A percentile compares a stretch with the other conserved stretches of the same genome.
phyloP scores from a whole-genome alignment of 176 grass and related monocot species.

The Cymbopogon citratus region DNA sequence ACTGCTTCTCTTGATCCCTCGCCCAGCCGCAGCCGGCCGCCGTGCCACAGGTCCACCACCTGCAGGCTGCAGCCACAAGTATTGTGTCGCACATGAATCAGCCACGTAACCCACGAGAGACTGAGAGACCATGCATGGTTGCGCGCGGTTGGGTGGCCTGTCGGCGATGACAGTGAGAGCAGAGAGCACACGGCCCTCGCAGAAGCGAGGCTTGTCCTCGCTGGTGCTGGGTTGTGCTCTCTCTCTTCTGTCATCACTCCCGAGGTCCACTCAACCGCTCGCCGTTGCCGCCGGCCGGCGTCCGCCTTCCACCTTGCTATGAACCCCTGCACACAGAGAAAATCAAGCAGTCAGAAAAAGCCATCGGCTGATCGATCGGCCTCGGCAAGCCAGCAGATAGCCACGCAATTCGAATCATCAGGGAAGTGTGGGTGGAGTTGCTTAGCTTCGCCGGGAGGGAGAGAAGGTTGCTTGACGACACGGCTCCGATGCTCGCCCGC shows the following conservation, averaged over 20 bases:
- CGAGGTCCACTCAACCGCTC: background rate
- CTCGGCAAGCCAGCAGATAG: background rate
- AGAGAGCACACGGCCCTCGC: slow-evolving; percentile 90
- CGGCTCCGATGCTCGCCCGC: background rate
- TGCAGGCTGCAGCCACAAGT: background rate
- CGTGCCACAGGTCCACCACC: background rate
- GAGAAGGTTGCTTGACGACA: background rate
- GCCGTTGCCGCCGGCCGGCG: too few relatives aligned
- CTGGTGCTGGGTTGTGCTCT: slow-evolving; percentile 84
- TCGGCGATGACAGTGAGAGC: slow-evolving; percentile 78
- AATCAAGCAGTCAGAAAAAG: background rate
- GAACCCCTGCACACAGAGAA: background rate
- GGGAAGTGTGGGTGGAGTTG: background rate
- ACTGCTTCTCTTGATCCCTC: background rate
- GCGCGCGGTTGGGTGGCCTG: background rate
- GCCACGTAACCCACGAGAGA: background rate
- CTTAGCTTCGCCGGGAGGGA: background rate
- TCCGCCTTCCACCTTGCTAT: background rate
- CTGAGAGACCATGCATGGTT: background rate
- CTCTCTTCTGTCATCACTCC: slow-evolving; percentile 88
- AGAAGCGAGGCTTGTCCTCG: slow-evolving; percentile 49
- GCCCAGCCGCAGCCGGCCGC: background rate
- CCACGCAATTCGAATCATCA: background rate
- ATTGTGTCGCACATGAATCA: background rate
- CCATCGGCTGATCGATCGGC: background rate